Evolutionary conservation across 2,329 filamentous ascomycete genomes (phyloP).

Genomic region (Beauveria varroae): DNA sequence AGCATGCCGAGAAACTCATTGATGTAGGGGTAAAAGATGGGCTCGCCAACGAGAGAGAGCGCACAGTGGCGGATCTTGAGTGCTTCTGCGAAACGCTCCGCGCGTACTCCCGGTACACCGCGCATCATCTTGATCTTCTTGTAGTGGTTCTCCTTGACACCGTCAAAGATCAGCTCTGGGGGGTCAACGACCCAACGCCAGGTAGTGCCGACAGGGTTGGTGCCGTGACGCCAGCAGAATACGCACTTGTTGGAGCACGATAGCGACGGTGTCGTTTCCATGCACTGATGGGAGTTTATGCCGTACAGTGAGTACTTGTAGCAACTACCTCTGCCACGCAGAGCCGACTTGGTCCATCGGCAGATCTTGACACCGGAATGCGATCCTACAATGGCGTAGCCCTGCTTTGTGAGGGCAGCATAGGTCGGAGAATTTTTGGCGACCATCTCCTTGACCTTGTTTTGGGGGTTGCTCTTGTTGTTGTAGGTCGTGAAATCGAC

Average conservation of each 20-base stretch:
- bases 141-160: conserved; percentile 88
- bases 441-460: conserved; percentile 82
- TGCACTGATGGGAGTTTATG: conserved; percentile 92
- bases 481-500: conserved; percentile 80
- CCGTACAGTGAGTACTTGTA: conserved; percentile 99
- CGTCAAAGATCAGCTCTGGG: conserved; percentile 80
- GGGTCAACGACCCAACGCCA: conserved; percentile 96
- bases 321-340: conserved; percentile 87
- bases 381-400: conserved; percentile 89
- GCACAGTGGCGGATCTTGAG: conserved; percentile 93
- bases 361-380: conserved; percentile 98
- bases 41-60: conserved; percentile 84
- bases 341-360: conserved; percentile 95
- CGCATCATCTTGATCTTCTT: conserved; percentile 97
- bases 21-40: conserved; percentile 98
- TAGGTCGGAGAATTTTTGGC: conserved; percentile 85
- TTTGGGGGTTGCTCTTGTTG: conserved; percentile 35
- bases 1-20: conserved; percentile 83
- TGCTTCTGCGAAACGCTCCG: conserved; percentile 86
- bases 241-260: conserved; percentile 98
- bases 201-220: conserved; percentile 91
- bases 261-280: conserved; percentile 94
- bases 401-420: conserved; percentile 85
- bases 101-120: conserved; percentile 84
- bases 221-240: conserved; percentile 97